Conservation (phyloP, 1,284 basidiomycete genomes). For the Trametes hirsuta region DNA sequence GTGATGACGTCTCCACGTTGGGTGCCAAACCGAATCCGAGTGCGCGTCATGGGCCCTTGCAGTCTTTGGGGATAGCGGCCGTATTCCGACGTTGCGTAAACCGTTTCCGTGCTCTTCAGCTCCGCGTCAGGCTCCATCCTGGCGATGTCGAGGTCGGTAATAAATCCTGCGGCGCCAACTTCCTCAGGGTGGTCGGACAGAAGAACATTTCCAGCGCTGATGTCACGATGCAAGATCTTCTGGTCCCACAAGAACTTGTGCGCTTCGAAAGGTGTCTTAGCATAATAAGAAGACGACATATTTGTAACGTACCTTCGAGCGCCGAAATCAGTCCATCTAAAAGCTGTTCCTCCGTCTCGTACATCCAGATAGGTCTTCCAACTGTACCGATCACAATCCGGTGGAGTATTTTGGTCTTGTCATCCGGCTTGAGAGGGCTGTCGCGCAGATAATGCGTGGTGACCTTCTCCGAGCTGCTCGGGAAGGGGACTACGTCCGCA, state of each 20-base stretch:
- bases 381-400: neutral
- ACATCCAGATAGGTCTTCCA: neutral
- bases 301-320: neutral
- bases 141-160: slow-evolving; percentile 2
- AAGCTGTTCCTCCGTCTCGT: neutral
- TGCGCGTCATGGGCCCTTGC: no score
- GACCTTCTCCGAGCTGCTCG: neutral
- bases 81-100: neutral
- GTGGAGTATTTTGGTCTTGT: neutral
- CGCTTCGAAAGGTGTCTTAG: neutral
- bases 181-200: neutral
- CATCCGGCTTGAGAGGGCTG: neutral
- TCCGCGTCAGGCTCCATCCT: neutral
- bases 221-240: slow-evolving; percentile 13
- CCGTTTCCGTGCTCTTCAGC: neutral
- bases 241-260: neutral
- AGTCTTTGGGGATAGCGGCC: neutral
- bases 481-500: neutral
- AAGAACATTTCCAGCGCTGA: slow-evolving; percentile 17
- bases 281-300: neutral
- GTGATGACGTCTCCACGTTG: neutral
- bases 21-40: no score
- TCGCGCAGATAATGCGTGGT: neutral
- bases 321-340: neutral
- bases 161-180: neutral